phyloP scores from a whole-genome alignment of 768 basidiomycete species.

The Boletellus ananas region DNA sequence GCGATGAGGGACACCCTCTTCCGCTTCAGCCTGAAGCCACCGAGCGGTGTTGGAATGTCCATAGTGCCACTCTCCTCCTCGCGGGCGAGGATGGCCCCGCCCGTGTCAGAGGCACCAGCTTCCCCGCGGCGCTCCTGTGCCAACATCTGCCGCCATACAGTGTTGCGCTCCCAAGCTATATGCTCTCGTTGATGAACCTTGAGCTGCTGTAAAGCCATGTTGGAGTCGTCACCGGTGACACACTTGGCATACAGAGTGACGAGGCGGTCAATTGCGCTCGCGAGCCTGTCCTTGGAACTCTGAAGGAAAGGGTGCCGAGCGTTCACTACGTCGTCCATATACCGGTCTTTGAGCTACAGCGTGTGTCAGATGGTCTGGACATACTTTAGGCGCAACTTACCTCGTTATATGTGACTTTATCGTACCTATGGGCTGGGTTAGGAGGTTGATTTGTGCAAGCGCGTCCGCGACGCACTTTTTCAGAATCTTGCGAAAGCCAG shows the following conservation, averaged over 20 bases:
- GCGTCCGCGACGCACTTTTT: slow-evolving; percentile 68
- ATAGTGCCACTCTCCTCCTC: slow-evolving; percentile 36
- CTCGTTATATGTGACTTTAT: slow-evolving; percentile 84
- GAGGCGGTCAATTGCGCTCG: slow-evolving; percentile 53
- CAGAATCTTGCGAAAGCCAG: slow-evolving; percentile 91
- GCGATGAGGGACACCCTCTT: slow-evolving; percentile 56
- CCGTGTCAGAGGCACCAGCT: slow-evolving; percentile 30
- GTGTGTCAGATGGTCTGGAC: neutral
- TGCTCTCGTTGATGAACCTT: slow-evolving; percentile 86
- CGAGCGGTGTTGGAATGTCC: slow-evolving; percentile 59
- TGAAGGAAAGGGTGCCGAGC: slow-evolving; percentile 63
- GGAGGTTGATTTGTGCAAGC: neutral
- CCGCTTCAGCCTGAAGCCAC: slow-evolving; percentile 59
- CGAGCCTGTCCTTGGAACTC: slow-evolving; percentile 58
- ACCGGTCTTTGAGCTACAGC: slow-evolving; percentile 67
- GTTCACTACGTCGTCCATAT: slow-evolving; percentile 71
- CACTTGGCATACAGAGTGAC: slow-evolving; percentile 80
- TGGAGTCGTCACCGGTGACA: slow-evolving; percentile 68
- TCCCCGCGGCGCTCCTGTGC: slow-evolving; percentile 68
- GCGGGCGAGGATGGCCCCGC: slow-evolving; percentile 47
- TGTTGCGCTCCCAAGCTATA: slow-evolving; percentile 96
- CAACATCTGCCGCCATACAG: slow-evolving; percentile 97
- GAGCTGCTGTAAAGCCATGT: slow-evolving; percentile 74
- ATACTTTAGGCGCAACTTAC: slow-evolving; percentile 25
- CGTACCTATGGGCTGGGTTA: slow-evolving; percentile 57